Conservation (phyloP, 2,329 filamentous ascomycete genomes). For the Microascus cirrosus region DNA sequence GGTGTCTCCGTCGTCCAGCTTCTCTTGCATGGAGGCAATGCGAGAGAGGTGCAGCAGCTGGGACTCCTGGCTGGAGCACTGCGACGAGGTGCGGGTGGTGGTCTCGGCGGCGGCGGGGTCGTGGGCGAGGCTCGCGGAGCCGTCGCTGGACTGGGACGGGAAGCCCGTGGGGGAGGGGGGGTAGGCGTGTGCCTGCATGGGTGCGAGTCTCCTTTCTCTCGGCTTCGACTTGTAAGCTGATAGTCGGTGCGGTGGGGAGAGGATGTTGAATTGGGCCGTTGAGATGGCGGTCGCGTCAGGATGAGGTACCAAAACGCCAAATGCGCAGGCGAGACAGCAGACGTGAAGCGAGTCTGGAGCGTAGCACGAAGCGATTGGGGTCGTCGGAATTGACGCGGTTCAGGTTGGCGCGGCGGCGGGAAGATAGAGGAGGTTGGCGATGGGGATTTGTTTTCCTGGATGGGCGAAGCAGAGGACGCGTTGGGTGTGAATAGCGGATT, state of each 20-base stretch:
- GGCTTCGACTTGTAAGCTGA: background rate
- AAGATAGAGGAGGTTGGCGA: background rate
- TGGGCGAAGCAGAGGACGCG: too few species aligned
- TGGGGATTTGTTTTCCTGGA: background rate
- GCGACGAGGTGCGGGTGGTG: slow-evolving; percentile 8
- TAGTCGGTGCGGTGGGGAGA: too few species aligned
- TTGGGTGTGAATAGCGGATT: too few species aligned
- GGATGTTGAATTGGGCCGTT: too few species aligned
- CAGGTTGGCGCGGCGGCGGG: too few species aligned
- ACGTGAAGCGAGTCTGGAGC: too few species aligned
- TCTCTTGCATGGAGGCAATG: slow-evolving; percentile 34
- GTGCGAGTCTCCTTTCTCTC: too few species aligned
- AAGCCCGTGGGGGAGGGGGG: slow-evolving; percentile 1
- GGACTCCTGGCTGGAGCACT: slow-evolving; percentile 33
- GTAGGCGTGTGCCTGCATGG: slow-evolving; percentile 1
- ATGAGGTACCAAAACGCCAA: too few species aligned
- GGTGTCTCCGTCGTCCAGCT: slow-evolving; percentile 25
- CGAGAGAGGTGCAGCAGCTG: slow-evolving; percentile 42
- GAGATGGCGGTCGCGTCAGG: background rate
- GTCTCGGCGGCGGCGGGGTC: background rate
- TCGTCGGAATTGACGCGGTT: too few species aligned
- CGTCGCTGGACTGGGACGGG: slow-evolving; percentile 1
- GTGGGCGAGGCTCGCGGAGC: background rate
- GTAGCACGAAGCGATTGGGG: too few species aligned
- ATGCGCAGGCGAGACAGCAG: too few species aligned